These are phyloP conservation scores for Colletotrichum sp. DNA, from an alignment of 2,329 filamentous ascomycete genomes.

Conservation along the genomic window DNA sequence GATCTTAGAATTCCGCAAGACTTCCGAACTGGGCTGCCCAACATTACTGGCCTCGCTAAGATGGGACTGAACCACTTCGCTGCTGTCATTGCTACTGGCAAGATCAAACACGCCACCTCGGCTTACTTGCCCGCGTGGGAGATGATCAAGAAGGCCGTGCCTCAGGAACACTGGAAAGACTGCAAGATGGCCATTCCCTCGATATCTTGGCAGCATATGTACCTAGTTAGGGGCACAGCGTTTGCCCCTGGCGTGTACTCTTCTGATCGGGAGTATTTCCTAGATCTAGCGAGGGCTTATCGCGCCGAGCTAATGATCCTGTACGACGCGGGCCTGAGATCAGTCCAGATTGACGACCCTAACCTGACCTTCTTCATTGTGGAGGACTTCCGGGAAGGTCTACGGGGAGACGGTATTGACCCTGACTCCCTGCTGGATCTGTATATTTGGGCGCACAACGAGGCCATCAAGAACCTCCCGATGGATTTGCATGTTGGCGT, in stretches of 20 bases:
- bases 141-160: constrained; percentile 49
- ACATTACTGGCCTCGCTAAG: background rate
- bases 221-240: constrained; percentile 25
- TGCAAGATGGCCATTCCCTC: constrained; percentile 62
- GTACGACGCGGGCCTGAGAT: constrained; percentile 66
- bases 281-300: constrained; percentile 68
- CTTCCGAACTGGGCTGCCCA: background rate
- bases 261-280: constrained; percentile 60
- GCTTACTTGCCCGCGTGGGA: constrained; percentile 55
- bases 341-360: constrained; percentile 71
- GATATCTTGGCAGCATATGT: constrained; percentile 48
- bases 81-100: constrained; percentile 52
- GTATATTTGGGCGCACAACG: constrained; percentile 80
- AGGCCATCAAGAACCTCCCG: constrained; percentile 66
- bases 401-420: constrained; percentile 71
- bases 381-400: constrained; percentile 73
- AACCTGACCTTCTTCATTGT: constrained; percentile 78
- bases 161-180: constrained; percentile 51
- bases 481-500: constrained; percentile 77
- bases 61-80: background rate
- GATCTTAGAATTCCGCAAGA: constrained; percentile 2
- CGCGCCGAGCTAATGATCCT: constrained; percentile 65
- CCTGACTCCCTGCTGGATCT: constrained; percentile 72
- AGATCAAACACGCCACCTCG: constrained; percentile 46
- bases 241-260: constrained; percentile 25